Evolutionary conservation across 305 asterid genomes (phyloP).

Genomic region (Andrographis paniculata): DNA sequence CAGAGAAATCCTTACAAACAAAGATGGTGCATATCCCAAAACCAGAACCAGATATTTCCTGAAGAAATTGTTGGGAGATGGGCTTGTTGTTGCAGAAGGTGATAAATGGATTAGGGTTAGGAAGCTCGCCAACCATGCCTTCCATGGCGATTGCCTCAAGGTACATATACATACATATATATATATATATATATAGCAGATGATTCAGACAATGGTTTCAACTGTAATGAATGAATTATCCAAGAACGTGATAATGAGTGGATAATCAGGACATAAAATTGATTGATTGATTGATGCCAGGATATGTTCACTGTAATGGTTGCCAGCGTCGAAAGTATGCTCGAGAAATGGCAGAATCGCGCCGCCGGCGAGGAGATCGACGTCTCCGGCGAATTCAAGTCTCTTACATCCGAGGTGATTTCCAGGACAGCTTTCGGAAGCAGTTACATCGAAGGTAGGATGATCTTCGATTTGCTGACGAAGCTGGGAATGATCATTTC

Average conservation of each 20-base stretch:
- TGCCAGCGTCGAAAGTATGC: conserved; percentile 28
- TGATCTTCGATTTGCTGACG: conserved; percentile 25
- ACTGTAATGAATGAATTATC: too few relatives aligned
- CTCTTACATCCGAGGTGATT: conserved; percentile 30
- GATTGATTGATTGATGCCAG: conserved; percentile 13
- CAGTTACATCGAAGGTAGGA: conserved; percentile 32
- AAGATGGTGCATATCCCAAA: conserved; percentile 29
- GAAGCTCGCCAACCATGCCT: conserved; percentile 48
- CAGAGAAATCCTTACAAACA: conserved; percentile 44
- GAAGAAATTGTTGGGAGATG: conserved; percentile 44
- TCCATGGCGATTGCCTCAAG: conserved; percentile 51
- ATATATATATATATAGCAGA: too few relatives aligned
- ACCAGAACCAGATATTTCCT: neutral
- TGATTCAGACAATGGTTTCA: too few relatives aligned
- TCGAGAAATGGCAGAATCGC: conserved; percentile 22
- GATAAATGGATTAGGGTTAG: conserved; percentile 49
- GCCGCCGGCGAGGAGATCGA: conserved; percentile 27
- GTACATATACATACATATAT: too few relatives aligned
- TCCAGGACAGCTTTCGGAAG: conserved; percentile 39
- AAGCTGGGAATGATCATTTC: conserved; percentile 12
- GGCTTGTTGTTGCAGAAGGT: conserved; percentile 34
- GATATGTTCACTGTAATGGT: conserved; percentile 46
- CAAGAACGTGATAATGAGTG: too few relatives aligned
- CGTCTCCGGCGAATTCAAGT: conserved; percentile 19
- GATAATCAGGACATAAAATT: too few relatives aligned